These are phyloP conservation scores for Plasmodium gonderi DNA, from an alignment of 169 alveolate species.

Conservation along the genomic window DNA sequence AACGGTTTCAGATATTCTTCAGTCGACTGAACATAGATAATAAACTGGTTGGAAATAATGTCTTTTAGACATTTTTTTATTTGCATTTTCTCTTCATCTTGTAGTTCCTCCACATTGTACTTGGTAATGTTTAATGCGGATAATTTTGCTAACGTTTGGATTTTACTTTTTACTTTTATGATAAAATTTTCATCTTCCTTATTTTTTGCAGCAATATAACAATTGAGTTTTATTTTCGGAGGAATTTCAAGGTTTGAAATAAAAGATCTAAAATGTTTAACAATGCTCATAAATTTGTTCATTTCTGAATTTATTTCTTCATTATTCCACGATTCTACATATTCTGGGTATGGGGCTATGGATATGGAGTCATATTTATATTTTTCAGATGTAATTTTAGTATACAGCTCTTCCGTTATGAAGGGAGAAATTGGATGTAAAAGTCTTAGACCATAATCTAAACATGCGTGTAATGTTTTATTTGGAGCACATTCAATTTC, in stretches of 20 bases:
- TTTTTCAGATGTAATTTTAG: slow-evolving; percentile 88
- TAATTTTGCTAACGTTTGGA: slow-evolving; percentile 70
- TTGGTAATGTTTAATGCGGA: slow-evolving; percentile 33
- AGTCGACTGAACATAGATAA: slow-evolving; percentile 79
- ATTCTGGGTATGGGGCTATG: slow-evolving; percentile 79
- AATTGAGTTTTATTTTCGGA: slow-evolving; percentile 78
- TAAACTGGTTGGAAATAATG: slow-evolving; percentile 75
- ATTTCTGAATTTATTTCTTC: slow-evolving; percentile 65
- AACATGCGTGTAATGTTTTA: slow-evolving; percentile 83
- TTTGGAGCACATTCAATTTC: slow-evolving; percentile 70
- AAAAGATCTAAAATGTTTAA: slow-evolving; percentile 82
- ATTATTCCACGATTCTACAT: slow-evolving; percentile 50
- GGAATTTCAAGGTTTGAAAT: slow-evolving; percentile 85
- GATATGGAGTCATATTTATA: slow-evolving; percentile 77
- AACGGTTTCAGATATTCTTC: slow-evolving; percentile 78
- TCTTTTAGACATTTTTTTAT: slow-evolving; percentile 57
- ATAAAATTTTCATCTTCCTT: slow-evolving; percentile 61
- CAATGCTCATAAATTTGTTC: slow-evolving; percentile 77
- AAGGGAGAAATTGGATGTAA: slow-evolving; percentile 99
- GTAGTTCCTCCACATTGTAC: slow-evolving; percentile 65
- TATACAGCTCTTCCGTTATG: slow-evolving; percentile 97
- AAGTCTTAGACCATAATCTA: slow-evolving; percentile 90
- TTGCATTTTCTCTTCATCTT: slow-evolving; percentile 17
- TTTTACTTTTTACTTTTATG: slow-evolving; percentile 75
- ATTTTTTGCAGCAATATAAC: slow-evolving; percentile 80